Percentiles rank a stretch among this genome's conserved stretches.
Evolutionary conservation across 192 early-diverging fungal species (phyloP).

Genomic region (Backusella tarrabulga): DNA sequence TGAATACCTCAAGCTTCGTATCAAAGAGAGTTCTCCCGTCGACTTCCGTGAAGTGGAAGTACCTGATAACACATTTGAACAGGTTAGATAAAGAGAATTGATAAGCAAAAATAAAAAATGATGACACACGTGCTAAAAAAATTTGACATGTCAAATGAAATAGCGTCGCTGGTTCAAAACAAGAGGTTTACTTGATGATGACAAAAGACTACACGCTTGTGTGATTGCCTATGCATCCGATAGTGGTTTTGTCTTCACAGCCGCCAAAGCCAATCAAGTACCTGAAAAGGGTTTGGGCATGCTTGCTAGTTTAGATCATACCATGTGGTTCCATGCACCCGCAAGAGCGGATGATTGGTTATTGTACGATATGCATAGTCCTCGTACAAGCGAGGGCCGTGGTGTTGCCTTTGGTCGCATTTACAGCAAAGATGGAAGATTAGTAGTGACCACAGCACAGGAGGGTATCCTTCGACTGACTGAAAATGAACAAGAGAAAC

Average conservation of each 20-base stretch:
- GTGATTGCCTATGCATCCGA: conserved; percentile 54
- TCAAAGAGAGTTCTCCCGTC: conserved; percentile 15
- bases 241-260: conserved; percentile 48
- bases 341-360: conserved; percentile 89
- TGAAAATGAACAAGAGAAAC: neutral
- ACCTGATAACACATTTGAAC: neutral
- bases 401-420: conserved; percentile 78
- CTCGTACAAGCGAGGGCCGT: conserved; percentile 64
- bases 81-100: neutral
- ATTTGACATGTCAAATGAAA: neutral
- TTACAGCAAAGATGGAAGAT: conserved; percentile 69
- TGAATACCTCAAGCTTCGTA: conserved; percentile 9
- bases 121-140: neutral
- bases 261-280: conserved; percentile 22
- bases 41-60: conserved; percentile 11
- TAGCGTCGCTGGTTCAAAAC: conserved; percentile 60
- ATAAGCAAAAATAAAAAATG: neutral
- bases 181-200: conserved; percentile 55
- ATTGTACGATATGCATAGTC: conserved; percentile 76
- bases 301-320: conserved; percentile 68
- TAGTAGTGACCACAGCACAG: conserved; percentile 80
- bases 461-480: conserved; percentile 72
- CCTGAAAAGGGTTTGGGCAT: conserved; percentile 33
- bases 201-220: conserved; percentile 56
- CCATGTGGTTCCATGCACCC: conserved; percentile 85